Evolutionary conservation across 768 basidiomycete species (phyloP), one percentile per base, ranked within the genome.

Genomic region (Trametes coccinea): DNA sequence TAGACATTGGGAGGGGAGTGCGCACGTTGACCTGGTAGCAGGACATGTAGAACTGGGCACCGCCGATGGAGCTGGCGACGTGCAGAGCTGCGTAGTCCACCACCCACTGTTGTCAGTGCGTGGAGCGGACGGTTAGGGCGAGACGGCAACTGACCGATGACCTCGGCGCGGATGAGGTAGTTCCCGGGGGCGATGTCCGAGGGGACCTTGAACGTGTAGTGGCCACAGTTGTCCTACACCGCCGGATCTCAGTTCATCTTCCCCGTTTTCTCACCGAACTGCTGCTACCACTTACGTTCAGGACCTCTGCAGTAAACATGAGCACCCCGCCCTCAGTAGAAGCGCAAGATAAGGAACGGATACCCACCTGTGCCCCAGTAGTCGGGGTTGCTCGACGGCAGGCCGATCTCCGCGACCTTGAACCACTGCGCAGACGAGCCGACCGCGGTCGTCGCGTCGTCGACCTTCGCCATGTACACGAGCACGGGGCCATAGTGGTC

Each of bases 161-260:
- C 79, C 67, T 81, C 80, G 30, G 80, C 78, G 51, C 79, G 81
- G 65, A 86, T 79, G 33, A 80, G 72, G 65, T 81, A 81, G 64
- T 81, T 70, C 9, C 80, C 80, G 43, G 78, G 73, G 3, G 76
- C 75, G 60, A 81, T 76, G 55, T 70, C 72, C 2, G 64, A 46
- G 10, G 80, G 80, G 33, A 81, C 73, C 43, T 74, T 81, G 76
- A 83, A 80, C 2, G 78, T 80, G 66, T 74, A 82, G 67, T 82
- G 80, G n/a, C 81, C 82, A 57, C 81, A 83, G 70, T 83, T 82
- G 56, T 81, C 76, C 77, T 79, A 29, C 11, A 30, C 16, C 44
- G 55, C n/a, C n/a, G 5, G 39, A 7, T 9, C 5, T 17, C 10
- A 22, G 27, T 9, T 39, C 39, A 29, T 37, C 22, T 1, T 2